Conservation (phyloP, 73 alveolate species). For the Paramecium caudatum region DNA sequence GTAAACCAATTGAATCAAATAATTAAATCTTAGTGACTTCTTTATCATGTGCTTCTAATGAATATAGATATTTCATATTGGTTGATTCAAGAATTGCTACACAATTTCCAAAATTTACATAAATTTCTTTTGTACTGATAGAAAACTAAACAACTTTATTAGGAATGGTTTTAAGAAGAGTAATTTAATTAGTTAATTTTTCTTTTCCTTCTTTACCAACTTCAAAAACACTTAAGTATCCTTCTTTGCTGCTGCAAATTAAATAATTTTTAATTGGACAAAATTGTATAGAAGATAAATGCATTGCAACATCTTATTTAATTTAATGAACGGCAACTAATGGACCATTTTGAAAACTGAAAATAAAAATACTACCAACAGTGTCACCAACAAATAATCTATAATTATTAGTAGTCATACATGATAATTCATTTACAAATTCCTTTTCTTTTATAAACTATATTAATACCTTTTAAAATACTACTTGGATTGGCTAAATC, state of each 20-base stretch:
- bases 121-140: conserved; percentile 2
- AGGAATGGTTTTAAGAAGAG: conserved; percentile 19
- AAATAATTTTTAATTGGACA: neutral
- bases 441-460: conserved; percentile 19
- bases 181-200: neutral
- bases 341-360: conserved; percentile 38
- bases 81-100: neutral
- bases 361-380: conserved; percentile 15
- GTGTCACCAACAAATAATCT: conserved; percentile 39
- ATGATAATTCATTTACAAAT: conserved; percentile 38
- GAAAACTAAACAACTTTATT: conserved; percentile 10
- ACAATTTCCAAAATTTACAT: conserved; percentile 2
- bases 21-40: conserved; percentile 25
- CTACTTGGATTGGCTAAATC: conserved; percentile 60
- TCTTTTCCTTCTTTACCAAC: conserved; percentile 40
- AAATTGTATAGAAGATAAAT: neutral
- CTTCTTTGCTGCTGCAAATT: neutral
- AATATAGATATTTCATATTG: conserved; percentile 32
- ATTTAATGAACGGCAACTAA: conserved; percentile 40
- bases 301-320: neutral
- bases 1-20: conserved; percentile 40
- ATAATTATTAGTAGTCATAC: neutral
- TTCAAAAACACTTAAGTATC: conserved; percentile 8
- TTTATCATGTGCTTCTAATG: conserved; percentile 54
- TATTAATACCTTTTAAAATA: conserved; percentile 6